A percentile compares a stretch with the other conserved stretches of the same genome.
Evolutionary conservation across 176 grass and related monocot genomes (phyloP).

Genomic region (Aegilops sharonensis): DNA sequence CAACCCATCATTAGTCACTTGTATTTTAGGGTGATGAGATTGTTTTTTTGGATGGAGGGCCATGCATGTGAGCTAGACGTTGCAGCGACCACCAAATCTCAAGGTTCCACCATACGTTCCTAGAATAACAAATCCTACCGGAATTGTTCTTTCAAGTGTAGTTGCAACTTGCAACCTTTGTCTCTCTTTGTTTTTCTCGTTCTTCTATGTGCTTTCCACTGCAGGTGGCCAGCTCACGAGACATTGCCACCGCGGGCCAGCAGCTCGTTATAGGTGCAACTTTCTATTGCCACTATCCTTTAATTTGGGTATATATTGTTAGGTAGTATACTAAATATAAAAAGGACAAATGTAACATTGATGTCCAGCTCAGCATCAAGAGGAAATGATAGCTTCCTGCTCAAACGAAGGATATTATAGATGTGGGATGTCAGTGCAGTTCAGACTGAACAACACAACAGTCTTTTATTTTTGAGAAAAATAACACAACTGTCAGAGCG

Average conservation of each 20-base stretch:
- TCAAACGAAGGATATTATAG: background rate
- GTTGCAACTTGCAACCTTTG: background rate
- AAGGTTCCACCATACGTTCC: background rate
- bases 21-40: background rate
- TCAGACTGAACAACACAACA: too few species aligned
- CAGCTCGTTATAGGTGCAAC: background rate
- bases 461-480: too few species aligned
- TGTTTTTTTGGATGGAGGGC: constrained; percentile 2
- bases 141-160: background rate
- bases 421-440: background rate
- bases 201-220: background rate
- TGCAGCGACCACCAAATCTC: constrained; percentile 23
- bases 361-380: background rate
- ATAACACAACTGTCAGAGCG: too few species aligned
- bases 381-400: background rate
- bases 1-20: constrained; percentile 7
- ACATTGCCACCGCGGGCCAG: too few species aligned
- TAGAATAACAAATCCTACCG: background rate
- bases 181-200: background rate
- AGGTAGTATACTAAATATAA: background rate
- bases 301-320: constrained; percentile 4
- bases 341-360: background rate
- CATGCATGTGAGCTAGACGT: constrained; percentile 30
- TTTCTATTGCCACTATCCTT: background rate
- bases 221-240: constrained; percentile 19